Conservation (phyloP, 768 basidiomycete genomes). For the Leucocoprinus leucothites region DNA sequence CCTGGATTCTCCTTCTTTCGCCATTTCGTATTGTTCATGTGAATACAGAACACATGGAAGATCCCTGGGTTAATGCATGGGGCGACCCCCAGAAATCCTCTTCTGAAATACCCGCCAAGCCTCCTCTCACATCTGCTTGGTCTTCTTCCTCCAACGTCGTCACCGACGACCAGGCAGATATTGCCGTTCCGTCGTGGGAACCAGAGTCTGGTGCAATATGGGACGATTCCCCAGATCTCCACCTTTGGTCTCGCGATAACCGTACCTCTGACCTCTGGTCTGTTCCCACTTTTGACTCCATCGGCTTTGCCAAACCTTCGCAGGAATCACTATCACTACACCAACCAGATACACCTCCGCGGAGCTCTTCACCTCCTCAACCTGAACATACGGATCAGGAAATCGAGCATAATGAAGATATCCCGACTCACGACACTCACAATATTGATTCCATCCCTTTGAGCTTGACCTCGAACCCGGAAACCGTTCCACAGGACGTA, state of each 20-base stretch:
- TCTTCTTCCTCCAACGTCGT: slow-evolving; percentile 17
- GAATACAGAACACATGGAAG: slow-evolving; percentile 49
- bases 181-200: slow-evolving; percentile 12
- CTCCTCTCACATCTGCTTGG: slow-evolving; percentile 17
- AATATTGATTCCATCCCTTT: neutral
- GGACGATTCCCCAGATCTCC: slow-evolving; percentile 8
- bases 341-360: neutral
- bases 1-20: neutral
- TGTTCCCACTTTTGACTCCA: slow-evolving; percentile 6
- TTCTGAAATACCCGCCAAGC: slow-evolving; percentile 5
- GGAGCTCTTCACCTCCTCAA: neutral
- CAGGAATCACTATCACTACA: neutral
- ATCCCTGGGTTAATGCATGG: slow-evolving; percentile 77
- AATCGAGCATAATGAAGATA: neutral
- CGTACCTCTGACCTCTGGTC: slow-evolving; percentile 3
- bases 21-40: neutral
- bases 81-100: slow-evolving; percentile 40
- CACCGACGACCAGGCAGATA: slow-evolving; percentile 8
- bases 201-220: slow-evolving; percentile 10
- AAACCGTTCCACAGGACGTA: neutral
- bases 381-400: neutral
- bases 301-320: slow-evolving; percentile 8
- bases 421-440: neutral
- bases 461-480: neutral
- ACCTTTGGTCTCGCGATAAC: slow-evolving; percentile 9